Evolutionary conservation across 805 yeast species (phyloP).

Genomic region (Lipomyces sp.): DNA sequence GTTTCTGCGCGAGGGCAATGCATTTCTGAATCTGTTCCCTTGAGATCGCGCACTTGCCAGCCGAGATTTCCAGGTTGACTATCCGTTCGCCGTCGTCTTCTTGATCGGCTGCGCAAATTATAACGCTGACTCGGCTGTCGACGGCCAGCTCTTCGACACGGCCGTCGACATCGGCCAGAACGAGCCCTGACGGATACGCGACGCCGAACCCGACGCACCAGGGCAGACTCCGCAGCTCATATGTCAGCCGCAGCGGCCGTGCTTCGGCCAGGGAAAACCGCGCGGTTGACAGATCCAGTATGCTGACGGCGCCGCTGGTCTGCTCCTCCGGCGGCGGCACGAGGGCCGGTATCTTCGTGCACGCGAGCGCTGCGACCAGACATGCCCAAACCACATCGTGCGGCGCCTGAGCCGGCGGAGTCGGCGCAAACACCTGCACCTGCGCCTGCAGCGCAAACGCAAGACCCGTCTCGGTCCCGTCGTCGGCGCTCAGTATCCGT

Average conservation of each 20-base stretch:
- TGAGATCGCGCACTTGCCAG: conserved; percentile 13
- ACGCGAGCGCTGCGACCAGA: conserved; percentile 54
- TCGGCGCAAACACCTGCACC: conserved; percentile 68
- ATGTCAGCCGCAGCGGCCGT: background rate
- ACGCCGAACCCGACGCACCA: conserved; percentile 27
- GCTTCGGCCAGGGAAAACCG: conserved; percentile 8
- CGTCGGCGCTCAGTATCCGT: conserved; percentile 23
- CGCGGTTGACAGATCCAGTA: background rate
- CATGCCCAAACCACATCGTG: conserved; percentile 70
- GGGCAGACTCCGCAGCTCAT: conserved; percentile 6
- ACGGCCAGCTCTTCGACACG: conserved; percentile 19
- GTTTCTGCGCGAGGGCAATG: conserved; percentile 11
- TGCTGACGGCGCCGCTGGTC: background rate
- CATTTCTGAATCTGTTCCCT: conserved; percentile 8
- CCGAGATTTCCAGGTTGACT: conserved; percentile 3
- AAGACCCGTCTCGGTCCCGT: conserved; percentile 43
- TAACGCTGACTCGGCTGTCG: conserved; percentile 15
- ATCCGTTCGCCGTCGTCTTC: background rate
- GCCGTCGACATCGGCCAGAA: conserved; percentile 27
- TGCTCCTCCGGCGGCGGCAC: conserved; percentile 3
- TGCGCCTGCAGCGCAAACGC: conserved; percentile 63
- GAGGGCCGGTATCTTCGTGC: conserved; percentile 52
- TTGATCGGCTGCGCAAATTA: background rate
- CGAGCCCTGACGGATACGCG: conserved; percentile 3
- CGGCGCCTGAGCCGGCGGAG: conserved; percentile 72